These are phyloP conservation scores for Austroboletus niveus DNA, from an alignment of 1,284 basidiomycete species.

Conservation along the genomic window DNA sequence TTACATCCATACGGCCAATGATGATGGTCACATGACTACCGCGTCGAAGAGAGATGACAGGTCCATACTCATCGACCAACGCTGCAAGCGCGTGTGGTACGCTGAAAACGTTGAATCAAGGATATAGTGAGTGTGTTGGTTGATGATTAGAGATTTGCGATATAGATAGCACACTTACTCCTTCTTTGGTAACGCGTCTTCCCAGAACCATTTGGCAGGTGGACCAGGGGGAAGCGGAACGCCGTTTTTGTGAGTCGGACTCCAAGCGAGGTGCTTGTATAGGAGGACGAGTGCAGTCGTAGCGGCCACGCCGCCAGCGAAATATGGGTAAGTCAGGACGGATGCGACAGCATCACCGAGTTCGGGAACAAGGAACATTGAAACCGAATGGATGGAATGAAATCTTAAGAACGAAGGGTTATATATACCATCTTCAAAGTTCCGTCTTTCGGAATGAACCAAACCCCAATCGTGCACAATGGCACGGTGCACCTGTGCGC, in stretches of 20 bases:
- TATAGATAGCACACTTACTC: not conserved
- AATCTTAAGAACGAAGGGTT: too few relatives aligned
- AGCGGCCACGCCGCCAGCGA: not conserved
- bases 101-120: not conserved
- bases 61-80: slow-evolving; percentile 32
- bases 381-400: not conserved
- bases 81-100: slow-evolving; percentile 6
- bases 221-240: slow-evolving; percentile 9
- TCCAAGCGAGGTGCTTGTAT: not conserved
- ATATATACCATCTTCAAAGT: too few relatives aligned
- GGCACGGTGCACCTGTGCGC: too few relatives aligned
- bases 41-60: slow-evolving; percentile 27
- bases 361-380: not conserved
- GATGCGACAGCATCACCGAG: not conserved
- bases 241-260: slow-evolving; percentile 2
- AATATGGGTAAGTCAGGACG: not conserved
- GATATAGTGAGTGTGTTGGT: not conserved
- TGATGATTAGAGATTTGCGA: not conserved
- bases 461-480: too few relatives aligned
- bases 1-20: slow-evolving; percentile 32
- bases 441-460: too few relatives aligned
- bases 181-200: slow-evolving; percentile 4
- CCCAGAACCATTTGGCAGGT: slow-evolving; percentile 13
- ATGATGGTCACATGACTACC: slow-evolving; percentile 27
- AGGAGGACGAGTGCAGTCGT: slow-evolving; percentile 3